Conservation (phyloP, 2,329 filamentous ascomycete genomes). For the Aspergillus sp. region DNA sequence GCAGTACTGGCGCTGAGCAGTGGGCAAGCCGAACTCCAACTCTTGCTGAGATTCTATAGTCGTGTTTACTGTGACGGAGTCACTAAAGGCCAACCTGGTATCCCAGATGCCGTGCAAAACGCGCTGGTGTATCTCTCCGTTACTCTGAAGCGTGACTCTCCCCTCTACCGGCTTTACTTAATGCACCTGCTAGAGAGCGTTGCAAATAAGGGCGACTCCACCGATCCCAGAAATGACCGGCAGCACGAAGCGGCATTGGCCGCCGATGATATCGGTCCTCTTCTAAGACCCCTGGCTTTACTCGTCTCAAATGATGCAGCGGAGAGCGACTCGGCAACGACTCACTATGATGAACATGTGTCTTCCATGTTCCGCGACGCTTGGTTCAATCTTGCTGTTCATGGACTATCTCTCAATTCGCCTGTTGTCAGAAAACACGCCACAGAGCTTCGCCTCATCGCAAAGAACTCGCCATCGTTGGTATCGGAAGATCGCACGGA, state of each 20-base stretch:
- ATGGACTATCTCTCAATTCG: conserved; percentile 73
- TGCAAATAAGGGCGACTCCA: conserved; percentile 80
- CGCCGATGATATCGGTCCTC: conserved; percentile 74
- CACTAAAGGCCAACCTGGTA: conserved; percentile 54
- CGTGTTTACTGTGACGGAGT: conserved; percentile 66
- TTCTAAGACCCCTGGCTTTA: conserved; percentile 77
- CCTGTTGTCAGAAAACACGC: conserved; percentile 62
- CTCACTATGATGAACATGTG: conserved; percentile 54
- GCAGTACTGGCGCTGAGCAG: conserved; percentile 68
- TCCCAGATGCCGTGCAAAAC: conserved; percentile 67
- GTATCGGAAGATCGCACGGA: conserved; percentile 83
- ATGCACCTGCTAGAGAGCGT: conserved; percentile 76
- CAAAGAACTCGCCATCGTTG: conserved; percentile 75
- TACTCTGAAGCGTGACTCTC: conserved; percentile 56
- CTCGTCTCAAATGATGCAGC: conserved; percentile 53
- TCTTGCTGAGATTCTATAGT: conserved; percentile 74
- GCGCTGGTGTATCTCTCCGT: conserved; percentile 72
- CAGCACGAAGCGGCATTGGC: conserved; percentile 73
- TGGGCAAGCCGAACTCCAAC: conserved; percentile 71
- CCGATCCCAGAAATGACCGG: conserved; percentile 62
- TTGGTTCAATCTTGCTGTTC: conserved; percentile 96
- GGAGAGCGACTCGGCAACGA: conserved; percentile 19
- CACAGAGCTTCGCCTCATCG: conserved; percentile 72
- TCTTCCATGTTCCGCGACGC: conserved; percentile 73
- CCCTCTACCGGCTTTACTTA: conserved; percentile 73